Conservation (phyloP, 129 eudicot genomes). For the Daucus carota region DH1_v3.0 NC_030382.2:31187001-31187500, state of each 20-base stretch:
- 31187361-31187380: not conserved
- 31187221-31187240: conserved; percentile 73
- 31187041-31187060: no score
- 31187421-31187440: not conserved
- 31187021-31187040: no score
- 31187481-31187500: not conserved
- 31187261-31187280: conserved; percentile 39
- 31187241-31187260: conserved; percentile 91
- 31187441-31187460: not conserved
- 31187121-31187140: not conserved
- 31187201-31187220: conserved; percentile 86
- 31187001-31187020: no score
- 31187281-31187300: conserved; percentile 48
- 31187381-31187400: not conserved
- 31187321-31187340: conserved; percentile 41
- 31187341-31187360: not conserved
- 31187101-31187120: no score
- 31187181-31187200: not conserved
- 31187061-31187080: no score
- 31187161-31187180: not conserved
- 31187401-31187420: not conserved
- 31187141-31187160: not conserved
- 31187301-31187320: conserved; percentile 61
- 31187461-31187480: not conserved
- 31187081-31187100: not conserved